These are phyloP conservation scores for Psilocybe azurescens DNA, from an alignment of 768 basidiomycete species.

Conservation along the genomic window DNA sequence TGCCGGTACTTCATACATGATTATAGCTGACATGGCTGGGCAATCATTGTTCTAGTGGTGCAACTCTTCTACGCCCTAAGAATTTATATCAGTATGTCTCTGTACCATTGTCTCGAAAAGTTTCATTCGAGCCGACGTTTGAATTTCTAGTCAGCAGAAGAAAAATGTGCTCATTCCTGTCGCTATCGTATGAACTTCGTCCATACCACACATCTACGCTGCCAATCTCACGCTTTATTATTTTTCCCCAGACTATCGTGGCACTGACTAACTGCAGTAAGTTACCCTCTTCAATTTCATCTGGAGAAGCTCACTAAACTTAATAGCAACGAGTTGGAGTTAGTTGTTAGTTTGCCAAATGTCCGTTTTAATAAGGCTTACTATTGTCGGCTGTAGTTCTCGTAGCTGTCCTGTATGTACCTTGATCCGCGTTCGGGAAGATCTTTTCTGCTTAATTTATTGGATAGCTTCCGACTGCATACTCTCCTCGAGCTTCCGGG, in stretches of 20 bases:
- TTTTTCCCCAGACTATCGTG: too few relatives aligned
- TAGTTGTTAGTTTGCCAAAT: not conserved
- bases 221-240: too few relatives aligned
- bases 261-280: not conserved
- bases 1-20: too few relatives aligned
- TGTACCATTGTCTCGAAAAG: too few relatives aligned
- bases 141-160: not conserved
- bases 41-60: slow-evolving; percentile 7
- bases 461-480: too few relatives aligned
- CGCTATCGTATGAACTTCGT: not conserved
- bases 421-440: too few relatives aligned
- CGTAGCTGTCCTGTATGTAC: not conserved
- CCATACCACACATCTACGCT: too few relatives aligned
- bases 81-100: slow-evolving; percentile 3
- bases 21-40: too few relatives aligned
- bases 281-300: not conserved
- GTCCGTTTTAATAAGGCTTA: not conserved
- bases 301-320: too few relatives aligned
- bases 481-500: too few relatives aligned
- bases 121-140: too few relatives aligned
- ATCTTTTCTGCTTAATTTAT: too few relatives aligned
- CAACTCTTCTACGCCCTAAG: slow-evolving; percentile 8
- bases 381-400: not conserved
- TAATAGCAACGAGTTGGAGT: slow-evolving; percentile 1
- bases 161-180: not conserved